Evolutionary conservation across 495 filamentous ascomycete species (phyloP).

Genomic region (Hypoxylon subgilvum): DNA sequence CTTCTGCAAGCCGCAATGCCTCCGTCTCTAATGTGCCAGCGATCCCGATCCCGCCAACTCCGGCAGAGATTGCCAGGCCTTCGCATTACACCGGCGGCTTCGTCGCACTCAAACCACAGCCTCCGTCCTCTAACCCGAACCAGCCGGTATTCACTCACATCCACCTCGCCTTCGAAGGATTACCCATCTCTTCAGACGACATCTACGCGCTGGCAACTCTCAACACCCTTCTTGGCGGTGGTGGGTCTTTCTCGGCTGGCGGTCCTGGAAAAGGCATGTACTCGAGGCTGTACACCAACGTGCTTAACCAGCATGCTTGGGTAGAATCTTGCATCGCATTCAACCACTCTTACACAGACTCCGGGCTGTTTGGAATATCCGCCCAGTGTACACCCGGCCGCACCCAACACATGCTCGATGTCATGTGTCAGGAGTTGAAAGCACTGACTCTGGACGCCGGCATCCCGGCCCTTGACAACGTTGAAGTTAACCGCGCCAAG

Average conservation of each 20-base stretch:
- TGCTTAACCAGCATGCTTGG: slow-evolving; percentile 96
- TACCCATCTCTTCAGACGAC: slow-evolving; percentile 85
- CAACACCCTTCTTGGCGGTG: slow-evolving; percentile 93
- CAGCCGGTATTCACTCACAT: slow-evolving; percentile 87
- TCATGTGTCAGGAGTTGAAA: slow-evolving; percentile 89
- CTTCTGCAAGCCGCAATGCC: slow-evolving; percentile 66
- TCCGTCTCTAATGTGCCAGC: slow-evolving; percentile 51
- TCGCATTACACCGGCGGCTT: slow-evolving; percentile 95
- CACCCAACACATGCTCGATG: slow-evolving; percentile 81
- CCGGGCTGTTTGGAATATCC: slow-evolving; percentile 90
- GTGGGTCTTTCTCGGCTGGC: slow-evolving; percentile 96
- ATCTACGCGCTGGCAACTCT: slow-evolving; percentile 97
- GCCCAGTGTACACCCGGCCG: slow-evolving; percentile 80
- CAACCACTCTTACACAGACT: slow-evolving; percentile 96
- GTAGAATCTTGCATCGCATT: slow-evolving; percentile 93
- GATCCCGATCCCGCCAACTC: slow-evolving; percentile 50
- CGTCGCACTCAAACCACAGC: slow-evolving; percentile 79
- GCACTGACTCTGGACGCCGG: slow-evolving; percentile 75
- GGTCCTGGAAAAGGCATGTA: slow-evolving; percentile 99
- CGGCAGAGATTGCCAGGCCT: slow-evolving; percentile 64
- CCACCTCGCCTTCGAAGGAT: slow-evolving; percentile 93
- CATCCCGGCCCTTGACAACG: slow-evolving; percentile 68
- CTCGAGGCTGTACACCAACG: slow-evolving; percentile 93
- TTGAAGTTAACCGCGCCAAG: slow-evolving; percentile 94
- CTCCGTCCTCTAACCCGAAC: slow-evolving; percentile 75